Conservation (phyloP, 2,329 filamentous ascomycete genomes). For the Exophiala lecanii-corni region DNA sequence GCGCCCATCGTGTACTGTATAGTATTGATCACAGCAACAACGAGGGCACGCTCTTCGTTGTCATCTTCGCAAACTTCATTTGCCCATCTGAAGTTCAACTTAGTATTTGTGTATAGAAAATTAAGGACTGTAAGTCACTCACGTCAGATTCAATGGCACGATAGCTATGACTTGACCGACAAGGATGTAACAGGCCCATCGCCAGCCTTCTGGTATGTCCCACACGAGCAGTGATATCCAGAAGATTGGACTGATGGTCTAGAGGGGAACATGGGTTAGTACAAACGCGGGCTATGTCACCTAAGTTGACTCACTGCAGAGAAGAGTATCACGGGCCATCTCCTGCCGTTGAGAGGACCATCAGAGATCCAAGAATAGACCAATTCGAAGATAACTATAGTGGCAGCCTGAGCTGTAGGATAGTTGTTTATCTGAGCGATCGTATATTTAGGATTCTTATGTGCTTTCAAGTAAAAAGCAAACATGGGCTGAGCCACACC, state of each 20-base stretch:
- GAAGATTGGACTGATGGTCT: slow-evolving; percentile 38
- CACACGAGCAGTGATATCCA: slow-evolving; percentile 44
- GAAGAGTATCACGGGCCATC: slow-evolving; percentile 14
- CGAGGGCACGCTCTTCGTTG: slow-evolving; percentile 62
- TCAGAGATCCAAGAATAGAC: slow-evolving; percentile 23
- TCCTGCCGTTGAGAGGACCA: slow-evolving; percentile 12
- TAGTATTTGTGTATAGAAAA: background rate
- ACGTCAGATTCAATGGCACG: slow-evolving; percentile 47
- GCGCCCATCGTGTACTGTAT: slow-evolving; percentile 65
- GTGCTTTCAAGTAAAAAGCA: slow-evolving; percentile 22
- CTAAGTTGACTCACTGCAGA: slow-evolving; percentile 11
- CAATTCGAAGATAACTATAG: slow-evolving; percentile 19
- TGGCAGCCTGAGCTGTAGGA: slow-evolving; percentile 19
- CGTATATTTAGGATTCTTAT: slow-evolving; percentile 29
- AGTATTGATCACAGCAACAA: slow-evolving; percentile 62
- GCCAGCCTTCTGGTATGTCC: slow-evolving; percentile 51
- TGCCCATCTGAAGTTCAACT: slow-evolving; percentile 34
- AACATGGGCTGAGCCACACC: slow-evolving; percentile 16
- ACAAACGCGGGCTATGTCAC: background rate
- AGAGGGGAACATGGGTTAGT: background rate
- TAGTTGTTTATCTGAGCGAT: slow-evolving; percentile 25
- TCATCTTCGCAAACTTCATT: slow-evolving; percentile 52
- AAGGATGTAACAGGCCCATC: slow-evolving; percentile 59
- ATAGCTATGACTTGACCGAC: slow-evolving; percentile 43
- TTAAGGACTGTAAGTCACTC: slow-evolving; percentile 26